A percentile compares a stretch with the other conserved stretches of the same genome.
Conservation (phyloP, 768 basidiomycete genomes). For the Pulveroboletus sp. region DNA sequence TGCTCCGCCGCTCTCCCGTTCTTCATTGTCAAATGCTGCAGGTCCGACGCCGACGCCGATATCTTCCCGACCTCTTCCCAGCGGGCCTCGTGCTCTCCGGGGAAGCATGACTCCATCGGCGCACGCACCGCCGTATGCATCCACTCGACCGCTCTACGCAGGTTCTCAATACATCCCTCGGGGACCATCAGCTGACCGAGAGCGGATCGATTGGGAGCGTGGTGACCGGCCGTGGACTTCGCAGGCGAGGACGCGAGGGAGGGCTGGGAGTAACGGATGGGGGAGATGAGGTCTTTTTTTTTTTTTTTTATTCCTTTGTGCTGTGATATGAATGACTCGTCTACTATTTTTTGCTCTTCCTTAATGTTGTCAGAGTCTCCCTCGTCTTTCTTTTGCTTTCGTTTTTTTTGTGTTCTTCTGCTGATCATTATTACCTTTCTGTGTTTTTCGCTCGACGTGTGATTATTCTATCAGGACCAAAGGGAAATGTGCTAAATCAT, state of each 20-base stretch:
- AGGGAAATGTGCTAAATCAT: background rate
- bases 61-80: conserved; percentile 33
- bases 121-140: conserved; percentile 15
- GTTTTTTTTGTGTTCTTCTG: background rate
- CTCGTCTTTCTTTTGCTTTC: background rate
- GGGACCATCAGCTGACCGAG: conserved; percentile 50
- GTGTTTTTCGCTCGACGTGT: conserved; percentile 2
- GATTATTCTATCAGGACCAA: conserved; percentile 8
- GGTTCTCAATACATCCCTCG: conserved; percentile 40
- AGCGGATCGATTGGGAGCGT: conserved; percentile 43
- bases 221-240: conserved; percentile 35
- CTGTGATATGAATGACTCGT: conserved; percentile 8
- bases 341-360: conserved; percentile 1
- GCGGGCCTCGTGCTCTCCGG: conserved; percentile 38
- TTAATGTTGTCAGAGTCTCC: background rate
- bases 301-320: conserved; percentile 8
- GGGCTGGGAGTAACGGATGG: conserved; percentile 36
- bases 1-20: conserved; percentile 29
- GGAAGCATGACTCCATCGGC: conserved; percentile 23
- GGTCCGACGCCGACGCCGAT: conserved; percentile 19
- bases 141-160: conserved; percentile 18
- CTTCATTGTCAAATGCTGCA: conserved; percentile 22
- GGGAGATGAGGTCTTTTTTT: conserved; percentile 19
- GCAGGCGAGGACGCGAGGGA: conserved; percentile 26
- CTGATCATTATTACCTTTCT: conserved; percentile 34